Percentiles rank a stretch among this genome's conserved stretches.
Conservation (phyloP, 805 yeast genomes). For the Candida khao-thaluensis region DNA sequence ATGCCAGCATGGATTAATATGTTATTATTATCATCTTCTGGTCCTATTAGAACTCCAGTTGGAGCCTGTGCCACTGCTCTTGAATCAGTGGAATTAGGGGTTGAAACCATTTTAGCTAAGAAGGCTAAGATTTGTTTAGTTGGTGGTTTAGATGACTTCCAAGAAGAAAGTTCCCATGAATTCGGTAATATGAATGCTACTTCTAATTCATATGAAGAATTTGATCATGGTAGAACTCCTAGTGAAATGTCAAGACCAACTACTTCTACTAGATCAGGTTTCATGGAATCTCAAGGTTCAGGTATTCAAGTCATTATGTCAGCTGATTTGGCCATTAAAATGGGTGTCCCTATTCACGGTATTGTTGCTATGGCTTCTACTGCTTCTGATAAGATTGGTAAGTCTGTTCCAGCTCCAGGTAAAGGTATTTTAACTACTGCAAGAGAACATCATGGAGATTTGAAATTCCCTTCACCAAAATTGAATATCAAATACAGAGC, state of each 20-base stretch:
- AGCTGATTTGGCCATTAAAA: slow-evolving; percentile 87
- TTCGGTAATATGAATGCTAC: slow-evolving; percentile 99
- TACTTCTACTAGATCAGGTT: slow-evolving; percentile 93
- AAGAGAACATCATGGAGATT: slow-evolving; percentile 81
- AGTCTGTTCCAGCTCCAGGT: slow-evolving; percentile 99
- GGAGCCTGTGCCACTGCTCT: slow-evolving; percentile 99
- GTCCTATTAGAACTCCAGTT: slow-evolving; percentile 99
- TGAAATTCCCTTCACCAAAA: slow-evolving; percentile 76
- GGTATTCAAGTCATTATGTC: slow-evolving; percentile 97
- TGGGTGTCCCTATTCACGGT: slow-evolving; percentile 99
- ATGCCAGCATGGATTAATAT: slow-evolving; percentile 99
- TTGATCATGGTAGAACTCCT: slow-evolving; percentile 96
- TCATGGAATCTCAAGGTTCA: slow-evolving; percentile 99
- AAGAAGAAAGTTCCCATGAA: slow-evolving; percentile 97
- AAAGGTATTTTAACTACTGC: slow-evolving; percentile 99
- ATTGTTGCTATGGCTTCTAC: slow-evolving; percentile 92
- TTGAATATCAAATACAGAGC: slow-evolving; percentile 90
- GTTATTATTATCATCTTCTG: slow-evolving; percentile 94
- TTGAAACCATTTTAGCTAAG: slow-evolving; percentile 88
- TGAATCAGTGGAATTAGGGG: slow-evolving; percentile 95
- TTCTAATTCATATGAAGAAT: slow-evolving; percentile 82
- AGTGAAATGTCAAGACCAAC: slow-evolving; percentile 98
- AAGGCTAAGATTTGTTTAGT: slow-evolving; percentile 95
- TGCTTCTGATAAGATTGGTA: slow-evolving; percentile 97
- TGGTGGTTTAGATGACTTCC: slow-evolving; percentile 99